A percentile compares a stretch with the other conserved stretches of the same genome.
Conservation (phyloP, 1,284 basidiomycete genomes). For the Ganoderma lucidum region DNA sequence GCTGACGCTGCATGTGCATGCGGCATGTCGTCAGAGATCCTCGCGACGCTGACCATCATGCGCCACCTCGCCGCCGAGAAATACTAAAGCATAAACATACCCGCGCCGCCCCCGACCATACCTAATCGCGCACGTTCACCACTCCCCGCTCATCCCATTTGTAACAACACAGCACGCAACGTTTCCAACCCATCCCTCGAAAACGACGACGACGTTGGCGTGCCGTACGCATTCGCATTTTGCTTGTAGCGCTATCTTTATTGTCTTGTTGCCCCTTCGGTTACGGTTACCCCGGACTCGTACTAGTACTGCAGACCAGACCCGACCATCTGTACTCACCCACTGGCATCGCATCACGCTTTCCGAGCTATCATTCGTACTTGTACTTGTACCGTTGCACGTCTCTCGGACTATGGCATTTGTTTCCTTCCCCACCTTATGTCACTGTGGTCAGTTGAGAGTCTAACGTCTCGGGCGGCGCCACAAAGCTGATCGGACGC, state of each 20-base stretch:
- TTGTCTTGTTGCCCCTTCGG: background rate
- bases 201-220: background rate
- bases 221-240: conserved; percentile 3
- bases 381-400: conserved; percentile 6
- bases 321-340: background rate
- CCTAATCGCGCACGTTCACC: conserved; percentile 2
- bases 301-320: background rate
- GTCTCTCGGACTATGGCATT: background rate
- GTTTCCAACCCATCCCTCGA: background rate
- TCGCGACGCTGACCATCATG: conserved; percentile 72
- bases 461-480: background rate
- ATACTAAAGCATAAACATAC: conserved; percentile 29
- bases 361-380: background rate
- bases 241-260: conserved; percentile 28
- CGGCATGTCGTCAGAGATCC: conserved; percentile 52
- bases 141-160: background rate
- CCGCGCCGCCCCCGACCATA: background rate
- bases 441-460: background rate
- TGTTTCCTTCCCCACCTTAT: background rate
- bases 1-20: conserved; percentile 4
- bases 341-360: background rate
- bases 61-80: conserved; percentile 53
- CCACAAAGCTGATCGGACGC: background rate
- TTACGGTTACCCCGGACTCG: background rate
- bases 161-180: conserved; percentile 2